Evolutionary conservation across 2,329 filamentous ascomycete species (phyloP), one percentile per base, ranked within the genome.

Genomic region (Colletotrichum chrysophilum): DNA sequence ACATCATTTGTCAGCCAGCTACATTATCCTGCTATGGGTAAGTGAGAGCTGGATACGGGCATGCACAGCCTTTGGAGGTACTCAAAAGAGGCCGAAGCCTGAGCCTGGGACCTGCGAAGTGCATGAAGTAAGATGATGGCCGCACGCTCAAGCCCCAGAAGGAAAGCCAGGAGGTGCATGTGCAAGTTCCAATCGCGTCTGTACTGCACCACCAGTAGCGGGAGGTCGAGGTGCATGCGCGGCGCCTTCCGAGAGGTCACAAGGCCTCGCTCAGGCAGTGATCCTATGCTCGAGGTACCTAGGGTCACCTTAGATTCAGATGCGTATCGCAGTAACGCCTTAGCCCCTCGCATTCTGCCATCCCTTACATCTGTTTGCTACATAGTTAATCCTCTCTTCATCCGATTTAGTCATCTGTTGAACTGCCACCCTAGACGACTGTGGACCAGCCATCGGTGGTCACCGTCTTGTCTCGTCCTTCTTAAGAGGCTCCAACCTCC

Each of bases 181-280:
- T 52, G 43, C 43, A 52, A 52, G 43, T 52, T 52, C 43, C 43
- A 52, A 52, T 13, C 5, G 43, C n/a, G 18, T 18, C 43, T n/a
- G 26, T 62, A 30, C 58, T 62, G 62, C 30, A 48, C n/a, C 43
- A n/a, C 18, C 43, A 52, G 36, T 16, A 18, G 24, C 28, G 43
- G 64, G 34, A 48, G n/a, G n/a, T 66, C 18, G 64, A 66, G 64
- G 34, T 32, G 30, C 60, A 66, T 28, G 28, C 61, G 55, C 73
- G 73, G 73, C 73, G 73, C 69, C 73, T 66, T 75, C 73, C 73
- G 69, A 75, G 64, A 61, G 62, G 69, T 75, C 73, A 75, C 65
- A 55, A 61, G 73, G 48, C 55, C 69, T 61, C 38, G 28, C 71
- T 75, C 56, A 56, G 55, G 69, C 61, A 70, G 73, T 62, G 28